Conservation (phyloP, 306 rosid species). For the Castanea sativa region DNA sequence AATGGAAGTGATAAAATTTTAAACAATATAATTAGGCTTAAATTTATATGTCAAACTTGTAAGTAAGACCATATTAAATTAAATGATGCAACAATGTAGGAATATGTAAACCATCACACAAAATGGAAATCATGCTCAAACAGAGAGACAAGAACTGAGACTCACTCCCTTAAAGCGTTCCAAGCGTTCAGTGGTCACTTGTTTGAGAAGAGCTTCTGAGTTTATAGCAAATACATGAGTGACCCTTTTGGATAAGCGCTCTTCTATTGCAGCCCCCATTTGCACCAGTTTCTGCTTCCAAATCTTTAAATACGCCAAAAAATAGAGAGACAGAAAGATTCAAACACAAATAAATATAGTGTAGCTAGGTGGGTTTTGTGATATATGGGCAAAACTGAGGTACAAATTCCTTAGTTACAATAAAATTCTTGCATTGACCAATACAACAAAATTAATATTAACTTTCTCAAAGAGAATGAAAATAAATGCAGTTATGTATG, state of each 20-base stretch:
- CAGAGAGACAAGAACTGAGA: not conserved
- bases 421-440: no score
- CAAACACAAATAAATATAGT: not conserved
- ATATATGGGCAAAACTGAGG: not conserved
- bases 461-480: no score
- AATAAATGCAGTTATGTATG: no score
- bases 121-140: not conserved
- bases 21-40: not conserved
- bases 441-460: no score
- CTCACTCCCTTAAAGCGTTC: constrained; percentile 73
- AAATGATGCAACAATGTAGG: not conserved
- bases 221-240: constrained; percentile 68
- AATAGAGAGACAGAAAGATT: not conserved
- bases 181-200: constrained; percentile 48
- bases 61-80: not conserved
- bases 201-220: constrained; percentile 47
- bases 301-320: constrained; percentile 40
- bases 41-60: not conserved
- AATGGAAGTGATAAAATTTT: not conserved
- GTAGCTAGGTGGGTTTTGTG: constrained; percentile 1
- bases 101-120: not conserved
- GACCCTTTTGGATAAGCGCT: constrained; percentile 52
- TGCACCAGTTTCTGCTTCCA: constrained; percentile 85
- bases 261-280: constrained; percentile 73
- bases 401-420: no score